Conservation (phyloP, 495 filamentous ascomycete genomes). For the Oidiodendron maius region DNA sequence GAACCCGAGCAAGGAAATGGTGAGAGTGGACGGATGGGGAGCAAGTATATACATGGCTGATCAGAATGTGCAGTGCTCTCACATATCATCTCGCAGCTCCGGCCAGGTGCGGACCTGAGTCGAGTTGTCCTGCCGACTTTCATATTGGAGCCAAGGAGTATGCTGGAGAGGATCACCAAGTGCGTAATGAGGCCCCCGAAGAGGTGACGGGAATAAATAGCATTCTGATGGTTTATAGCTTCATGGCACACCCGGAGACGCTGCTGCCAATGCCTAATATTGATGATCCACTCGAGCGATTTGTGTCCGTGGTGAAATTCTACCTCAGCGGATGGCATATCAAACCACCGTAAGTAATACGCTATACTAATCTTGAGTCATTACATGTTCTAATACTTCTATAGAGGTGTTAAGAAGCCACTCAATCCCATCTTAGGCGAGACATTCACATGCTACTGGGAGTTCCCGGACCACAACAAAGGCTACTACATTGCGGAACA, state of each 20-base stretch:
- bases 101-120: constrained; percentile 91
- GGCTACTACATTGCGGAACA: constrained; percentile 97
- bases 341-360: constrained; percentile 73
- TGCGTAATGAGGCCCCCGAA: constrained; percentile 43
- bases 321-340: constrained; percentile 99
- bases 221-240: constrained; percentile 50
- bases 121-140: constrained; percentile 94
- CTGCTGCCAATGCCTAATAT: constrained; percentile 81
- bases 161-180: constrained; percentile 99
- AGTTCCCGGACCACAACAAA: constrained; percentile 76
- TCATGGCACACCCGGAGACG: constrained; percentile 98
- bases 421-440: constrained; percentile 96
- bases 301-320: constrained; percentile 93
- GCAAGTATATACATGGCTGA: neutral
- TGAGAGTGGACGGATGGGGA: constrained; percentile 25
- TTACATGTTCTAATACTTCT: constrained; percentile 3
- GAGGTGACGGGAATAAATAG: too few species aligned
- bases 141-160: constrained; percentile 93
- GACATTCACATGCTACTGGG: constrained; percentile 93
- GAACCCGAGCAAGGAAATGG: constrained; percentile 72
- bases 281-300: constrained; percentile 86
- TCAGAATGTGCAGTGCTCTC: constrained; percentile 57
- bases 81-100: constrained; percentile 94
- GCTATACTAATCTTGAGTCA: constrained; percentile 5
- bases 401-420: constrained; percentile 95